Percentiles rank a stretch among this genome's conserved stretches.
phyloP scores from a whole-genome alignment of 495 filamentous ascomycete species.

The Chaetomidium leptoderma region DNA sequence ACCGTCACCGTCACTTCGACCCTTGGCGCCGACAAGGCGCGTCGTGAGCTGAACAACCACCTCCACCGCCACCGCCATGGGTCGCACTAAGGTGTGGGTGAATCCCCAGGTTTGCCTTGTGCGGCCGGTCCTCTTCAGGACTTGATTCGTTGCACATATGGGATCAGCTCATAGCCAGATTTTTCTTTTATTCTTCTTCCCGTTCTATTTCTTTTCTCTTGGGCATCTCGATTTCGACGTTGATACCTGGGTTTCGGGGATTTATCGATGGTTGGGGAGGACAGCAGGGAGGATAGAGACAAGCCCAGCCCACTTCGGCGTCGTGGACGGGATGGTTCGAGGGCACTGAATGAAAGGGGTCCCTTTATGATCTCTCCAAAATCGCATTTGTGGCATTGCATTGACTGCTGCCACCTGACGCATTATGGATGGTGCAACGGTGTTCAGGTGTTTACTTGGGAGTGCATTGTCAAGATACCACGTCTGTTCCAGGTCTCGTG shows the following conservation, averaged over 20 bases:
- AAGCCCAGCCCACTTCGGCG: background rate
- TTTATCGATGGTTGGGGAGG: background rate
- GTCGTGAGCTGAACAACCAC: constrained; percentile 15
- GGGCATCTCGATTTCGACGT: constrained; percentile 14
- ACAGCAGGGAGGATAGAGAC: too few relatives aligned
- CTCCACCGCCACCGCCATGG: constrained; percentile 23
- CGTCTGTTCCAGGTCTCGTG: background rate
- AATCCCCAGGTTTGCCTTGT: constrained; percentile 5
- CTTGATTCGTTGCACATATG: constrained; percentile 16
- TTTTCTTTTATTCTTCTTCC: constrained; percentile 8
- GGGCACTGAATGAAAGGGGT: constrained; percentile 1
- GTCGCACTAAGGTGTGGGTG: constrained; percentile 13
- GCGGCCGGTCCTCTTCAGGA: background rate
- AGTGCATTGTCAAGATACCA: constrained; percentile 13
- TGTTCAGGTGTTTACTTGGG: constrained; percentile 12
- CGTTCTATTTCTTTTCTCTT: constrained; percentile 8
- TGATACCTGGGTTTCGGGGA: constrained; percentile 12
- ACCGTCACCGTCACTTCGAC: constrained; percentile 28
- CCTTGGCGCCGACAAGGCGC: constrained; percentile 20
- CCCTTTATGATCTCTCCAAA: background rate
- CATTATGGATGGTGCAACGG: constrained; percentile 8
- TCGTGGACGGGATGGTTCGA: constrained; percentile 7
- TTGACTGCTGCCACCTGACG: constrained; percentile 13
- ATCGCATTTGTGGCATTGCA: constrained; percentile 12
- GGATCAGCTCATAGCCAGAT: constrained; percentile 5